Base-by-base conservation (phyloP, 2,329 filamentous ascomycete genomes). In the Fusarium penzigii region DNA sequence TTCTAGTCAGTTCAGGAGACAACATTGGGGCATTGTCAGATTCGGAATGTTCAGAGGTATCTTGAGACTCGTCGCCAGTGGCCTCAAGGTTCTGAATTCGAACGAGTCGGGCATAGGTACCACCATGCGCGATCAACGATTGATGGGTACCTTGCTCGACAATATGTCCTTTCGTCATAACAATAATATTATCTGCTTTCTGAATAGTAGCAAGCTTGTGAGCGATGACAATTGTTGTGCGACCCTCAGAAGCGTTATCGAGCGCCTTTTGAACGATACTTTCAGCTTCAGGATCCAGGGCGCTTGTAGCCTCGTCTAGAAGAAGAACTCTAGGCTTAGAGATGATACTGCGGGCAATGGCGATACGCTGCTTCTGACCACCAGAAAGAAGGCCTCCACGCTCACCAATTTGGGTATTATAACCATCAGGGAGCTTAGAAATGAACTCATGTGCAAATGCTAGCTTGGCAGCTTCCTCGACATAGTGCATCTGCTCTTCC, bases 261-360 rank as follows among this genome's bases (percentile, higher is more conserved):
- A 84, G 73, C 1, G 81, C 81, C 44, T 74, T 65, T 58, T 84
- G 81, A 1, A 85, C 82, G 14, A 80, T 70, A 2, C 71, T 68
- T 47, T 76, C 73, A 5, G 74, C 68, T 12, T 75, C 68, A 1
- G 72, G 66, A 44, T 75, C 72, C 20, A 75, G 65, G 9, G 84
- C 82, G 43, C 79, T 84, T 0, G 85, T 88, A 1, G 85, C 85
- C 67, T 88, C 85, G 58, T 88, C 85, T 2, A 88, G 71, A 14
- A 88, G 79, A 2, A 88, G 73, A 20, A 88, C 82, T 2, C 75
- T 73, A 0, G 85, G 84, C 42, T 83, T 71, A 17, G 81, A 80
- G 29, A 88, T 73, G 46, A 88, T 83, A 40, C 80, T 82, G 20
- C 85, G 76, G 3, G 85, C 85, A 51, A 88, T 88, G 1, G 84